Conservation (phyloP, 23 red algal species). For the Gracilariopsis chorda region DNA sequence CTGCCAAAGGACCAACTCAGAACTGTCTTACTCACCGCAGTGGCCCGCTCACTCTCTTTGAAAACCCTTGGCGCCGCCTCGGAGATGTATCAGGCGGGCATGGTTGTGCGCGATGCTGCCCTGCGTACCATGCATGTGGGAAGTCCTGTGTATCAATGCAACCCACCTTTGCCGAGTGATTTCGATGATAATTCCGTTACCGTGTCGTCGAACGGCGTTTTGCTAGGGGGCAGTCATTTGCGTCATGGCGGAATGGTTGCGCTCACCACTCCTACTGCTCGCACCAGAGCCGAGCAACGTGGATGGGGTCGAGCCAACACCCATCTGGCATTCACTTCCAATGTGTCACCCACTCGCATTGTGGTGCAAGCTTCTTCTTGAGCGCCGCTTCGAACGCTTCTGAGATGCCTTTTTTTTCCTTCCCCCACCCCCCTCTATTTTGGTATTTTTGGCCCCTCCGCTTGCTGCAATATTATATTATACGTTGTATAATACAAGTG, state of each 20-base stretch:
- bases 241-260: not conserved
- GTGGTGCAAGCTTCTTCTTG: too few species aligned
- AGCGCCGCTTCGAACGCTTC: too few species aligned
- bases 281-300: not conserved
- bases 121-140: not conserved
- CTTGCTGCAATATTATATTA: too few species aligned
- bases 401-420: too few species aligned
- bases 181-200: not conserved
- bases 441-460: too few species aligned
- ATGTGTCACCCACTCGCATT: too few species aligned
- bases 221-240: too few species aligned
- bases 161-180: not conserved
- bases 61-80: not conserved
- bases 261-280: not conserved
- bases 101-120: not conserved
- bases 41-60: not conserved
- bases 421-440: too few species aligned
- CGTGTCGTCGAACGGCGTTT: not conserved
- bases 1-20: not conserved
- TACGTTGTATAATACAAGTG: too few species aligned
- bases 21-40: not conserved
- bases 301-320: not conserved
- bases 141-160: not conserved
- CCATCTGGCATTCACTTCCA: not conserved
- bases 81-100: not conserved